Evolutionary conservation across 805 yeast species (phyloP), one percentile per base, ranked within the genome.

Genomic region (Candida gorgasii): DNA sequence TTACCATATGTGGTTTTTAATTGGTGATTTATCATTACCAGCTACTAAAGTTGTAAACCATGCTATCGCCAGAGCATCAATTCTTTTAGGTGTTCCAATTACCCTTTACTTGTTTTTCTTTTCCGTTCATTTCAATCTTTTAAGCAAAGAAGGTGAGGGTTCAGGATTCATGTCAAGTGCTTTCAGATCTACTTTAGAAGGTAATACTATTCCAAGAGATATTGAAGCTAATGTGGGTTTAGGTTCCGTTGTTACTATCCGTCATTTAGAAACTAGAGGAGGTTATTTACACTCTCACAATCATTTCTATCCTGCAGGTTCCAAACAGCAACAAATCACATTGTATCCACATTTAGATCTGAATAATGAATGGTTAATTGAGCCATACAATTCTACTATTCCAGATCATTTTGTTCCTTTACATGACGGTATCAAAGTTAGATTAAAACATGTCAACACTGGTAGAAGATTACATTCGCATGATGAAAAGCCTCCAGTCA

Each of bases 211-310:
- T 43, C 92, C 92, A 45, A 60, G 54, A 22, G 59, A 76, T 44
- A 79, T 86, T 27, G 54, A 59, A 29, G 84, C 86, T 11, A 78
- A 80, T 39, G 90, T 86, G 35, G 93, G 93, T 50, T 79, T 81
- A 47, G 84, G 86, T 26, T 85, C 92, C 4, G 61, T 65, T 7
- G 75, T 86, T 20, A 73, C 89, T 27, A 51, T 86, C 29, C 84
- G 84, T 58, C 95, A 86, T 57, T 48, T 78, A 23, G 79, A 78
- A 48, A 83, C 92, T 27, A 75, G 74, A 52, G 93, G 90, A 51
- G 93, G 93, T 38, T 86, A 86, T 62, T 72, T 86, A 53, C 95
- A 86, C 61, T 84, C 92, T n/a, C 95, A 86, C 62, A 72, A 74
- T 43, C 82, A 79, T 54, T 65, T 70, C 52, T 85, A 83, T 54